Evolutionary conservation across 1,284 basidiomycete genomes (phyloP), one percentile per base, ranked within the genome.

Genomic region (Sanghuangporus weigelae): DNA sequence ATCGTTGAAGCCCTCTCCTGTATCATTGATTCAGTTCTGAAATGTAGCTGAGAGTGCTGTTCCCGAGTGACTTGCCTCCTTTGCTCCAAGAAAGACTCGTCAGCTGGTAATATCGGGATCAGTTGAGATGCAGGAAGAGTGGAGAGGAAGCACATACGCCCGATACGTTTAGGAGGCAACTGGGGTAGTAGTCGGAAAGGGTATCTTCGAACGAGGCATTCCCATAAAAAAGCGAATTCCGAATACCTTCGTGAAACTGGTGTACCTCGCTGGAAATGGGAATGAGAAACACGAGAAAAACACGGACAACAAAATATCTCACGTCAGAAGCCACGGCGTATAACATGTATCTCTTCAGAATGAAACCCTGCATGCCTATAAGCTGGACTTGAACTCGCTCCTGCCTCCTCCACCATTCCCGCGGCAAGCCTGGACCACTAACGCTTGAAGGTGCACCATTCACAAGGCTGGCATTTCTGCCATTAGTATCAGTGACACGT

Each of bases 131-230:
- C 10, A n/a, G 8, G 31, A 31, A 49, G 36, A 57, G 67, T 46
- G 38, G 10, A 39, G 57, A 16, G 58, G 61, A 59, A 35, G 68
- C 23, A 82, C 89, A 78, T 72, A 92, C 93, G 87, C 73, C 92
- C 91, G 66, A 97, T 81, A 53, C 93, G 84, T 74, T 98, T 98
- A 0, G 95, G 95, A 8, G 95, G 95, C 40, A 97, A 77, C 1
- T 85, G 78, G n/a, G 93, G 89, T 65, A 96, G 81, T n/a, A 97
- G 78, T 40, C 95, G 85, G 82, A 97, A 97, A 0, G 95, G 95
- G 78, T 98, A 93, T 58, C 86, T 80, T 67, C 85, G 81, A 62
- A 85, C 76, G 42, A 98, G 78, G 66, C 87, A 89, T 65, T 96
- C 93, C 83, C 92, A 90, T 23, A 98, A 78, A 76, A 90, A 95